phyloP scores from a whole-genome alignment of 192 early-diverging fungal species.

The Rhizoclosmatium sp. region DNA sequence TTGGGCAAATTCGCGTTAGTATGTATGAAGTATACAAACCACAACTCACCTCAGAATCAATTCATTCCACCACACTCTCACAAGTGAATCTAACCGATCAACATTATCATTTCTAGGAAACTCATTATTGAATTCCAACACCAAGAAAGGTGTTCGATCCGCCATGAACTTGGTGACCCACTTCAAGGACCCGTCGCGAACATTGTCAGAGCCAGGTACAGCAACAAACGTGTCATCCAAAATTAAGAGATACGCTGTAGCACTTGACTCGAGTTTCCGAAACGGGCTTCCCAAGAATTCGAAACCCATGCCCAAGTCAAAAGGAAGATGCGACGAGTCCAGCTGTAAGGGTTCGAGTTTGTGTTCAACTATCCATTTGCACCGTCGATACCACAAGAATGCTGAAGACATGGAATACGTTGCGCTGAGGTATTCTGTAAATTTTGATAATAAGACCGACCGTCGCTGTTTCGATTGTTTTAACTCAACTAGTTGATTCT shows the following conservation, averaged over 20 bases:
- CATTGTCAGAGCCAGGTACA: background rate
- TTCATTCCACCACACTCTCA: too few species aligned
- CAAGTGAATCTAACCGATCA: background rate
- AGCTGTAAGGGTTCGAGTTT: background rate
- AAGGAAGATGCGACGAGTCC: background rate
- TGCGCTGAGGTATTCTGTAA: too few species aligned
- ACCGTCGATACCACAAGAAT: too few species aligned
- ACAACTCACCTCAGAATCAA: too few species aligned
- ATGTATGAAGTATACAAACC: too few species aligned
- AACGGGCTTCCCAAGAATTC: background rate
- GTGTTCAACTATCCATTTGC: too few species aligned
- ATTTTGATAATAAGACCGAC: too few species aligned
- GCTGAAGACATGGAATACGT: too few species aligned
- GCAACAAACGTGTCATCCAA: background rate
- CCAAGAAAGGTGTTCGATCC: background rate
- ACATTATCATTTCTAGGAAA: background rate
- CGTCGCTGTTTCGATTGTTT: too few species aligned
- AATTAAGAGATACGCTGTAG: background rate
- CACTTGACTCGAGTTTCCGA: background rate
- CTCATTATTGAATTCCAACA: background rate
- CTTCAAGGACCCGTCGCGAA: background rate
- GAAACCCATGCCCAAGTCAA: background rate
- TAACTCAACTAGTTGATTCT: too few species aligned
- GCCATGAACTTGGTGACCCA: background rate
- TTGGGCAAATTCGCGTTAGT: too few species aligned